Evolutionary conservation across 768 basidiomycete species (phyloP).

Genomic region (Coprinopsis strossmayeri): DNA sequence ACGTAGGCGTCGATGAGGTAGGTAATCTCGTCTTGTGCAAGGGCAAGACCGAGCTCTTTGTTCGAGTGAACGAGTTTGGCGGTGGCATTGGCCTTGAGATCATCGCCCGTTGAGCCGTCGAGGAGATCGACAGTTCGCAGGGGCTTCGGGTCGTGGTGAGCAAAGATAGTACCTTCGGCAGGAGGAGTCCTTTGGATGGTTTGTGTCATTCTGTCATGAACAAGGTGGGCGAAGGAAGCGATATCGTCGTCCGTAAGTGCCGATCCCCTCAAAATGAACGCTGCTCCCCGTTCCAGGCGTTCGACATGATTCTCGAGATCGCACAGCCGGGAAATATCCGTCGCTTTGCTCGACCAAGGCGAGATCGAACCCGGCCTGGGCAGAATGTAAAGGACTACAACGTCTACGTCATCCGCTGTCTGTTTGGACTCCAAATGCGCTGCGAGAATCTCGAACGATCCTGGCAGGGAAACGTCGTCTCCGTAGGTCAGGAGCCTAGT

Average conservation of each 20-base stretch:
- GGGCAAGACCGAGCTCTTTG: constrained; percentile 80
- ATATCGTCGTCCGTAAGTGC: constrained; percentile 43
- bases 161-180: constrained; percentile 48
- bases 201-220: constrained; percentile 98
- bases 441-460: constrained; percentile 24
- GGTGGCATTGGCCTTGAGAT: constrained; percentile 32
- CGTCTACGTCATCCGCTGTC: constrained; percentile 24
- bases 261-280: constrained; percentile 50
- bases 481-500: constrained; percentile 80
- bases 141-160: constrained; percentile 55
- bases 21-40: constrained; percentile 83
- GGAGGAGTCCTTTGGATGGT: constrained; percentile 56
- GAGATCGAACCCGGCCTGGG: constrained; percentile 90
- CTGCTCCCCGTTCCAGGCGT: constrained; percentile 81
- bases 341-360: constrained; percentile 99
- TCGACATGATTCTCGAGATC: constrained; percentile 66
- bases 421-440: too few relatives aligned
- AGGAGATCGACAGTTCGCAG: constrained; percentile 66
- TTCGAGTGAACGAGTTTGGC: constrained; percentile 73
- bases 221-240: constrained; percentile 51
- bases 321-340: constrained; percentile 88
- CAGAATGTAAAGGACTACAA: constrained; percentile 61
- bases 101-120: constrained; percentile 11
- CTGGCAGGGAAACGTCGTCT: constrained; percentile 52
- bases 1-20: constrained; percentile 90